Evolutionary conservation across 805 yeast species (phyloP).

Genomic region (Sporopachydermia lactativora): DNA sequence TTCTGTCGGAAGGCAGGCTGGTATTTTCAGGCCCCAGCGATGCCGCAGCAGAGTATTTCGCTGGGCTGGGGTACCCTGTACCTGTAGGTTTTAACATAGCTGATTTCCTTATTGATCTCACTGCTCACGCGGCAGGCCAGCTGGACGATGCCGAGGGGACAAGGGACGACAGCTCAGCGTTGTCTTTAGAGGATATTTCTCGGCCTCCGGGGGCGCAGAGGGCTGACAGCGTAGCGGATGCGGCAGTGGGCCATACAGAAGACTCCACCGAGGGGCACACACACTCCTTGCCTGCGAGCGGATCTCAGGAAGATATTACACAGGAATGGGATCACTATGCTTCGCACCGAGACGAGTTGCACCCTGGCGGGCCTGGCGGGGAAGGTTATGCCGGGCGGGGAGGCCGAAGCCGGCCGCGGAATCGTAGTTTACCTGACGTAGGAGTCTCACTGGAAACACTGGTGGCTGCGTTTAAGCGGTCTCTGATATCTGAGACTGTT

Average conservation of each 20-base stretch:
- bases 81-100: slow-evolving; percentile 90
- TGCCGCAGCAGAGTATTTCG: slow-evolving; percentile 62
- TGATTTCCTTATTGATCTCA: slow-evolving; percentile 82
- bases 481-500: not conserved
- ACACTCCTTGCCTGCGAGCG: not conserved
- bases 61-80: slow-evolving; percentile 61
- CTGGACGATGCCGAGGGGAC: slow-evolving; percentile 18
- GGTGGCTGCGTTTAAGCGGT: not conserved
- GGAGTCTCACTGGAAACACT: not conserved
- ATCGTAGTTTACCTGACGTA: not conserved
- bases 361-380: too few relatives aligned
- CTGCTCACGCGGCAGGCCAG: slow-evolving; percentile 38
- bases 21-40: slow-evolving; percentile 81
- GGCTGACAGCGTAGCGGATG: slow-evolving; percentile 16
- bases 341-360: slow-evolving; percentile 60
- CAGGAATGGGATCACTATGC: slow-evolving; percentile 84
- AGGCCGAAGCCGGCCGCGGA: not conserved
- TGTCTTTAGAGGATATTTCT: not conserved
- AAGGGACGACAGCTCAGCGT: slow-evolving; percentile 9
- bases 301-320: slow-evolving; percentile 36
- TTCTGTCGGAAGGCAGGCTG: slow-evolving; percentile 73
- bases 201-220: slow-evolving; percentile 5
- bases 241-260: slow-evolving; percentile 17
- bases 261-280: slow-evolving; percentile 12
- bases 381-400: too few relatives aligned